Evolutionary conservation across 257 asterid species (phyloP).

Genomic region (Solanum appendiculatum): DNA sequence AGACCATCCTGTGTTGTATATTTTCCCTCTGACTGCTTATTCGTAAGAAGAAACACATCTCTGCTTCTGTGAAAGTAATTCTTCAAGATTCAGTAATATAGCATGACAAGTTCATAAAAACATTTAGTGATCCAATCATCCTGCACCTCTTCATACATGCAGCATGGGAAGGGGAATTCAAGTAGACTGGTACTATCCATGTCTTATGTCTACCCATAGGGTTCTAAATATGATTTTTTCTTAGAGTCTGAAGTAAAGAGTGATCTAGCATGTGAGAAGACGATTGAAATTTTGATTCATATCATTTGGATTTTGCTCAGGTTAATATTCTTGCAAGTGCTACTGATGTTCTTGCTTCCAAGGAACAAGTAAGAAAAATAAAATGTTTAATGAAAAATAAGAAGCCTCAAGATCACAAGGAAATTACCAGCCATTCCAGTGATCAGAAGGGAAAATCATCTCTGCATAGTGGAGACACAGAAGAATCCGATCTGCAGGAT

Average conservation of each 20-base stretch:
- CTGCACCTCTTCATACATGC: not conserved
- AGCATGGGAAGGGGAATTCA: not conserved
- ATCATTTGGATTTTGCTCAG: slow-evolving; percentile 38
- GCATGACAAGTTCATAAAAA: not conserved
- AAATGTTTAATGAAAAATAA: slow-evolving; percentile 46
- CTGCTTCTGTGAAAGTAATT: not conserved
- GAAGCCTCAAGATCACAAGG: slow-evolving; percentile 35
- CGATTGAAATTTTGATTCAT: slow-evolving; percentile 6
- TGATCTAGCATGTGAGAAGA: not conserved
- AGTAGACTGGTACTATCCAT: not conserved
- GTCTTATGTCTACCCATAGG: not conserved
- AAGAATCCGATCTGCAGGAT: slow-evolving; percentile 67
- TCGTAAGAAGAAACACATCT: not conserved
- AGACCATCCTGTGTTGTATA: not conserved
- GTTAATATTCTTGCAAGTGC: slow-evolving; percentile 89
- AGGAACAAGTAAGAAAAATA: slow-evolving; percentile 54
- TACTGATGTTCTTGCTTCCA: slow-evolving; percentile 60
- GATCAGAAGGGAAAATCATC: slow-evolving; percentile 70
- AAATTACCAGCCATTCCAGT: slow-evolving; percentile 40
- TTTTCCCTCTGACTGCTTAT: not conserved
- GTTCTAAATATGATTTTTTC: not conserved
- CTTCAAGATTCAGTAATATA: not conserved
- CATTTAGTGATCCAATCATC: not conserved
- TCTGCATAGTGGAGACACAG: slow-evolving; percentile 61
- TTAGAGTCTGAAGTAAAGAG: not conserved